Conservation (phyloP, 768 basidiomycete species). For the Serendipita vermifera region DNA sequence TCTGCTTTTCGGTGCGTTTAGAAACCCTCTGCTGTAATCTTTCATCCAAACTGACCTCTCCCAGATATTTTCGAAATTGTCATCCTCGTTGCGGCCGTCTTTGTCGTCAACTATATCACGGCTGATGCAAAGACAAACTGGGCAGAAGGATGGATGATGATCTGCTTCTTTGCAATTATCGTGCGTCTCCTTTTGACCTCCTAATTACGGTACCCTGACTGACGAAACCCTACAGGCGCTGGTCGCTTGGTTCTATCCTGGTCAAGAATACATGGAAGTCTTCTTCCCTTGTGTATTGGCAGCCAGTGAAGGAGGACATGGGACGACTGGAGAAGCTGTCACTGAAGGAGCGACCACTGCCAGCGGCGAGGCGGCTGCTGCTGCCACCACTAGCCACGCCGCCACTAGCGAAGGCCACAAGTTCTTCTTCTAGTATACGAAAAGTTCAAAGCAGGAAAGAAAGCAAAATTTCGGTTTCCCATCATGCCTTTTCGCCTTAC, state of each 20-base stretch:
- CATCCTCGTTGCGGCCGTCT: conserved; percentile 49
- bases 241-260: conserved; percentile 55
- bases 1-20: conserved; percentile 49
- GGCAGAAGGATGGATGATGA: conserved; percentile 38
- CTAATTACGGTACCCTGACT: background rate
- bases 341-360: conserved; percentile 14
- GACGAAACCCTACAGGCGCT: conserved; percentile 30
- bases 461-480: too few relatives aligned
- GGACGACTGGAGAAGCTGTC: conserved; percentile 29
- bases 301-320: conserved; percentile 8
- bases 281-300: conserved; percentile 28
- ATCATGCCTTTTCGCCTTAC: too few relatives aligned
- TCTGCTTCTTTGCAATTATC: conserved; percentile 56
- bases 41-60: background rate
- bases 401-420: too few relatives aligned
- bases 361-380: too few relatives aligned
- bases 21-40: background rate
- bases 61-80: conserved; percentile 62
- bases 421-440: too few relatives aligned
- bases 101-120: conserved; percentile 69
- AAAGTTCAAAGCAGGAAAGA: too few relatives aligned
- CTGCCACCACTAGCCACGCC: too few relatives aligned
- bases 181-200: conserved; percentile 23
- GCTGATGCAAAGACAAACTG: conserved; percentile 70
- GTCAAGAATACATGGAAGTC: conserved; percentile 36